A percentile compares a stretch with the other conserved stretches of the same genome.
Evolutionary conservation across 768 basidiomycete species (phyloP).

Genomic region (Sporobolomyces pararoseus): DNA sequence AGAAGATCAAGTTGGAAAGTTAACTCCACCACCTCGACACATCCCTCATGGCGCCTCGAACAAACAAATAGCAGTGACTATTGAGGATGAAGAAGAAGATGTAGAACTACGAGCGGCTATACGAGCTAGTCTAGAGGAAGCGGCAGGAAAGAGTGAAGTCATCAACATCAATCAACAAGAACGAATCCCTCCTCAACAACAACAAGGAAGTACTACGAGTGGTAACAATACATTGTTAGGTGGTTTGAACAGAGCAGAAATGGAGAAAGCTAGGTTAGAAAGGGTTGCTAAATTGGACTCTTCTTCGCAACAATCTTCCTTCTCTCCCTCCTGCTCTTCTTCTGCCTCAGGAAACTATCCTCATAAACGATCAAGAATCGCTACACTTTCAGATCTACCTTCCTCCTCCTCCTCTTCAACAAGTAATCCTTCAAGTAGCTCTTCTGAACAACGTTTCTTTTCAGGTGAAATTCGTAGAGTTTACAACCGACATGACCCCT

Average conservation of each 20-base stretch:
- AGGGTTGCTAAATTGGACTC: neutral
- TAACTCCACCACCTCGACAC: neutral
- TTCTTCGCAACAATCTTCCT: too few species aligned
- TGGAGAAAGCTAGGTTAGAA: constrained; percentile 30
- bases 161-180: constrained; percentile 3
- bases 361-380: constrained; percentile 18
- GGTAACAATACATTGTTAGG: neutral
- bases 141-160: neutral
- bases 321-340: too few species aligned
- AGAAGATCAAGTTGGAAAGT: constrained; percentile 20
- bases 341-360: too few species aligned
- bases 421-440: neutral
- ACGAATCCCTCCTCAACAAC: neutral
- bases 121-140: neutral
- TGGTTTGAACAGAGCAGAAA: constrained; percentile 4
- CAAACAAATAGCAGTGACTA: neutral
- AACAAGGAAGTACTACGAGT: neutral
- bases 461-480: constrained; percentile 25
- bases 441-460: constrained; percentile 22
- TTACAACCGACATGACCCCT: constrained; percentile 1
- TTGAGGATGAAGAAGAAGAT: neutral
- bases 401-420: constrained; percentile 7
- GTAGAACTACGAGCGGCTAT: neutral
- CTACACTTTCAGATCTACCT: constrained; percentile 24
- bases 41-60: neutral